Evolutionary conservation across 2,329 filamentous ascomycete genomes (phyloP).

Genomic region (Pseudonectria foliicola): DNA sequence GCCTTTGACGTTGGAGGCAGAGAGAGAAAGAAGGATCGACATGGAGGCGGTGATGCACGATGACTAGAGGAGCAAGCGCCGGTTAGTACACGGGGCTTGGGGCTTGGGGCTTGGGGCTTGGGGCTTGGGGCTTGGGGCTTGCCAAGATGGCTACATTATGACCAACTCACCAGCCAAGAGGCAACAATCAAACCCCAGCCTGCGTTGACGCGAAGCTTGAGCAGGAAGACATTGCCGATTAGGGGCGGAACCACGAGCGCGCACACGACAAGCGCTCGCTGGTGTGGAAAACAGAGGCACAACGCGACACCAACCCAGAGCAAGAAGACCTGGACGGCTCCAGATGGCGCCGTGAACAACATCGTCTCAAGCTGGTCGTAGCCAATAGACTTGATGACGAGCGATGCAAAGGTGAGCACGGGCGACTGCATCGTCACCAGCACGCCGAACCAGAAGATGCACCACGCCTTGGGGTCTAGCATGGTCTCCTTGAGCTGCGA

Average conservation of each 20-base stretch:
- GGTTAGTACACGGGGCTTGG: slow-evolving; percentile 1
- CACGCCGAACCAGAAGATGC: slow-evolving; percentile 7
- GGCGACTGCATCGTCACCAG: slow-evolving; percentile 10
- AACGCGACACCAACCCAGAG: slow-evolving; percentile 38
- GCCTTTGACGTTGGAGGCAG: slow-evolving; percentile 39
- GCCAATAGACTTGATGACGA: slow-evolving; percentile 41
- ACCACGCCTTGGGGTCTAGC: slow-evolving; percentile 35
- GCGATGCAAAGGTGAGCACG: slow-evolving; percentile 34
- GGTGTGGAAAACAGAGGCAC: slow-evolving; percentile 31
- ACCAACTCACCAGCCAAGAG: slow-evolving; percentile 35
- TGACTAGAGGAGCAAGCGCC: slow-evolving; percentile 16
- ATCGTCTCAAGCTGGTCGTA: slow-evolving; percentile 38
- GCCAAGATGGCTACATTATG: too few relatives aligned
- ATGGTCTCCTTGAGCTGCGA: slow-evolving; percentile 37
- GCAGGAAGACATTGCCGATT: slow-evolving; percentile 36
- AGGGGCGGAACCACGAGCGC: slow-evolving; percentile 34
- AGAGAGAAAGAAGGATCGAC: slow-evolving; percentile 32
- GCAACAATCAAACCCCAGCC: slow-evolving; percentile 42
- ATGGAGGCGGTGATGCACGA: slow-evolving; percentile 36
- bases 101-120: too few relatives aligned
- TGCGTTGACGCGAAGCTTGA: slow-evolving; percentile 31
- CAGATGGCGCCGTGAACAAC: slow-evolving; percentile 40
- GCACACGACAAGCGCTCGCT: slow-evolving; percentile 32
- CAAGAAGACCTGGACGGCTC: slow-evolving; percentile 37
- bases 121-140: too few relatives aligned